Percentiles rank a stretch among this genome's conserved stretches.
Evolutionary conservation across 768 basidiomycete genomes (phyloP).

Genomic region (Suillus brevipes): DNA sequence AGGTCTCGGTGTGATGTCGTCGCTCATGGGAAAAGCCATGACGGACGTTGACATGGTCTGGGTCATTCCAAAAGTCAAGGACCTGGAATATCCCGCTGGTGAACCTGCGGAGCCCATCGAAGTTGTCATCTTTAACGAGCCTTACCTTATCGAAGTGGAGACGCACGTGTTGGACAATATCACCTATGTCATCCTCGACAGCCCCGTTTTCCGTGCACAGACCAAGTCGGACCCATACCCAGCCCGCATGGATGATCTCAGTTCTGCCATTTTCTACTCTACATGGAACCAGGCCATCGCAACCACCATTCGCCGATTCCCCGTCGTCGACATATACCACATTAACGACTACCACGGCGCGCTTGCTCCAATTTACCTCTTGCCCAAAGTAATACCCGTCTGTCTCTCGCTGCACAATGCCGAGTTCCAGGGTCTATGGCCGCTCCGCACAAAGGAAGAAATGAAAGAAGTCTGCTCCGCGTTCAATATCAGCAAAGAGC

Average conservation of each 20-base stretch:
- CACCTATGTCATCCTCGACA: slow-evolving; percentile 91
- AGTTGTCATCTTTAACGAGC: slow-evolving; percentile 94
- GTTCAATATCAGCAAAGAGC: slow-evolving; percentile 95
- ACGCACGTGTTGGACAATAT: slow-evolving; percentile 93
- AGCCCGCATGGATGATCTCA: slow-evolving; percentile 95
- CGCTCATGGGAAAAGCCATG: slow-evolving; percentile 98
- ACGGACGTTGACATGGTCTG: slow-evolving; percentile 93
- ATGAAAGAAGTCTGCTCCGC: slow-evolving; percentile 99
- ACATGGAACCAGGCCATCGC: slow-evolving; percentile 98
- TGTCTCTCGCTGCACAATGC: slow-evolving; percentile 95
- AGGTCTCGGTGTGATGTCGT: slow-evolving; percentile 97
- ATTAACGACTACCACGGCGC: slow-evolving; percentile 96
- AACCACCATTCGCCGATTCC: slow-evolving; percentile 81
- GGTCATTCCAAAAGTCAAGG: slow-evolving; percentile 94
- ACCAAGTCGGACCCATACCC: slow-evolving; percentile 96
- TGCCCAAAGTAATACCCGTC: slow-evolving; percentile 87
- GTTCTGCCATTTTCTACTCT: slow-evolving; percentile 96
- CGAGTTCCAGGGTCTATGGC: slow-evolving; percentile 97
- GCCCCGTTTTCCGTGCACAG: slow-evolving; percentile 94
- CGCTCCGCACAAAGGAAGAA: slow-evolving; percentile 93
- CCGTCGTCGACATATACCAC: slow-evolving; percentile 91
- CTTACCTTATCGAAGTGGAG: slow-evolving; percentile 94
- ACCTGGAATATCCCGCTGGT: slow-evolving; percentile 88
- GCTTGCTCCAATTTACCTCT: slow-evolving; percentile 84
- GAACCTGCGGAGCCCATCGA: slow-evolving; percentile 93